Conservation (phyloP, 192 early-diverging fungal genomes). For the Phlyctochytrium bullatum region DNA sequence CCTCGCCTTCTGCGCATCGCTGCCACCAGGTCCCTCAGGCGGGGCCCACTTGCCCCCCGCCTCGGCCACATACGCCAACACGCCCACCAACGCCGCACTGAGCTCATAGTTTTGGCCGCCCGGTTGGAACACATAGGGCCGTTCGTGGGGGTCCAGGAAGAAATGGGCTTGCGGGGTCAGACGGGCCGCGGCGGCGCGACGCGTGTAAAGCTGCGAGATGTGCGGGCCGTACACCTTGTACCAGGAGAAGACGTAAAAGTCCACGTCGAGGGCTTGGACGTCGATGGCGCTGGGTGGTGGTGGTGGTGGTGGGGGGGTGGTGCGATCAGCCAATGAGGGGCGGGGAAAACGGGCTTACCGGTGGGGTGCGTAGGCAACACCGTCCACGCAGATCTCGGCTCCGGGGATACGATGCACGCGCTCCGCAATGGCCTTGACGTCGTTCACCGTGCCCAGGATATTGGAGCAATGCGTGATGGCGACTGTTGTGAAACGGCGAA, state of each 20-base stretch:
- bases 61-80: slow-evolving; percentile 16
- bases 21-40: neutral
- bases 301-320: no score
- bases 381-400: slow-evolving; percentile 28
- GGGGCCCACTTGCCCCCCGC: slow-evolving; percentile 1
- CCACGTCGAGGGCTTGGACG: slow-evolving; percentile 19
- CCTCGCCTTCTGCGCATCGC: neutral
- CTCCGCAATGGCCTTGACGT: slow-evolving; percentile 15
- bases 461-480: slow-evolving; percentile 20
- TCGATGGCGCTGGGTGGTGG: slow-evolving; percentile 3
- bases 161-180: slow-evolving; percentile 7
- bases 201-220: slow-evolving; percentile 17
- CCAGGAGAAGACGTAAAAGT: slow-evolving; percentile 29
- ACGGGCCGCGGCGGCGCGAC: neutral
- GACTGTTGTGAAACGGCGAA: neutral
- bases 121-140: slow-evolving; percentile 21
- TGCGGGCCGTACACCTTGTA: slow-evolving; percentile 36
- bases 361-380: slow-evolving; percentile 28
- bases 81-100: slow-evolving; percentile 8
- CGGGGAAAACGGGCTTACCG: neutral
- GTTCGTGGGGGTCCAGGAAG: slow-evolving; percentile 1
- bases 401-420: slow-evolving; percentile 15
- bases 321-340: no score
- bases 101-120: slow-evolving; percentile 30
- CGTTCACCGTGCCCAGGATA: slow-evolving; percentile 21